Conservation (phyloP, 2,329 filamentous ascomycete species). For the Kalaharituber pfeilii region DNA sequence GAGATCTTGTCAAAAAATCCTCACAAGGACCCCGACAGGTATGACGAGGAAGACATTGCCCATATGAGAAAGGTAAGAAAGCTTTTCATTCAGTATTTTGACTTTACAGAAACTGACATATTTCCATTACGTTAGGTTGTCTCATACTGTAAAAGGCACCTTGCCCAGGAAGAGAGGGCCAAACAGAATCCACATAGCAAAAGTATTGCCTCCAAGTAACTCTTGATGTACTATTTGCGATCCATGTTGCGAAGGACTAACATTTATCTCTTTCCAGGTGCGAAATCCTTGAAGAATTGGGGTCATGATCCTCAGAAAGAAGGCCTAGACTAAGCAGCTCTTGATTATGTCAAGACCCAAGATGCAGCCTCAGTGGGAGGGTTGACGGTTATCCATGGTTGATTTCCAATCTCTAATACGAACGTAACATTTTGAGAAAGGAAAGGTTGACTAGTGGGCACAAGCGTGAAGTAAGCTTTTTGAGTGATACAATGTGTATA, state of each 20-base stretch:
- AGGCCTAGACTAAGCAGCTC: too few relatives aligned
- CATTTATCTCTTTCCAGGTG: slow-evolving; percentile 25
- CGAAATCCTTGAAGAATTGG: slow-evolving; percentile 47
- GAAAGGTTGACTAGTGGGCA: too few relatives aligned
- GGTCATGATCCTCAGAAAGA: slow-evolving; percentile 37
- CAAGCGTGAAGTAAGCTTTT: too few relatives aligned
- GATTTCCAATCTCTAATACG: too few relatives aligned
- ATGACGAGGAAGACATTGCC: slow-evolving; percentile 38
- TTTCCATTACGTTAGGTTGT: slow-evolving; percentile 1
- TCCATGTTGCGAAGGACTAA: slow-evolving; percentile 33
- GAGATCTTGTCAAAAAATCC: slow-evolving; percentile 46
- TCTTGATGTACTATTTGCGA: slow-evolving; percentile 21
- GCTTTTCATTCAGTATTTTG: too few relatives aligned
- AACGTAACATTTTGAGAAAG: too few relatives aligned
- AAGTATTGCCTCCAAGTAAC: too few relatives aligned
- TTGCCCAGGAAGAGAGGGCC: slow-evolving; percentile 44
- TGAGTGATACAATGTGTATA: too few relatives aligned
- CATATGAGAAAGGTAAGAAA: slow-evolving; percentile 42
- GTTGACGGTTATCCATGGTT: too few relatives aligned
- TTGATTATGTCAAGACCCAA: too few relatives aligned
- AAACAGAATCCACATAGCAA: slow-evolving; percentile 40
- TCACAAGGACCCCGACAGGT: slow-evolving; percentile 38
- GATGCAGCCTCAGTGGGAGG: too few relatives aligned
- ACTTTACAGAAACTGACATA: too few relatives aligned
- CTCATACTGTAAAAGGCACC: slow-evolving; percentile 38